Conservation (phyloP, 1,284 basidiomycete species). For the Wallemia hederae region DNA sequence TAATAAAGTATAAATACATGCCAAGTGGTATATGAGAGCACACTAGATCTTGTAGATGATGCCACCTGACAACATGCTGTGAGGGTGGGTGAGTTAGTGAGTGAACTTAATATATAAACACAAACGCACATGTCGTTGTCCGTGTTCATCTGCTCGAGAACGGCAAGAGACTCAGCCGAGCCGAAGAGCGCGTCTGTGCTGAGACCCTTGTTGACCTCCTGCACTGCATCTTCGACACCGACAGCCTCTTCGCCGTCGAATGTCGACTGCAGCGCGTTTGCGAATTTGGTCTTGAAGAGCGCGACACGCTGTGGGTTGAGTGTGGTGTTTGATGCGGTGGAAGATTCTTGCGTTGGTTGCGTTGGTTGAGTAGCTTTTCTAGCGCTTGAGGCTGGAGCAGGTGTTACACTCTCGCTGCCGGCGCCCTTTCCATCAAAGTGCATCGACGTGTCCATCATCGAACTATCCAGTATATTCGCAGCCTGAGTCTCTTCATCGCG, state of each 20-base stretch:
- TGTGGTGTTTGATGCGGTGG: too few species aligned
- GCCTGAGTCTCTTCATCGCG: conserved; percentile 3
- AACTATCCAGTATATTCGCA: neutral
- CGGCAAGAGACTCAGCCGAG: conserved; percentile 42
- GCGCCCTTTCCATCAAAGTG: too few species aligned
- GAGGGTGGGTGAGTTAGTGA: neutral
- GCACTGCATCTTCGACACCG: conserved; percentile 37
- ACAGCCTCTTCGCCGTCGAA: conserved; percentile 37
- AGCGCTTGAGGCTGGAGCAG: neutral
- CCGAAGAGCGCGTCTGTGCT: conserved; percentile 39
- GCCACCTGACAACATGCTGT: neutral
- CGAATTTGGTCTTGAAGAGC: conserved; percentile 44
- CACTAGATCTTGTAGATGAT: neutral
- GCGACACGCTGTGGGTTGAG: neutral
- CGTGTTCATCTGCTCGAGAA: conserved; percentile 48
- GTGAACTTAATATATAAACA: neutral
- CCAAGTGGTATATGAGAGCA: neutral
- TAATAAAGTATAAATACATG: neutral
- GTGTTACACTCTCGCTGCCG: neutral
- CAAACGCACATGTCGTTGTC: conserved; percentile 35
- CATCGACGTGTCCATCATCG: neutral
- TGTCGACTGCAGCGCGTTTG: conserved; percentile 33
- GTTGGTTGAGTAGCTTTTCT: too few species aligned
- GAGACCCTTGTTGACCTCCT: conserved; percentile 49
- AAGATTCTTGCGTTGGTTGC: too few species aligned